Evolutionary conservation across 495 filamentous ascomycete genomes (phyloP), one percentile per base, ranked within the genome.

Genomic region (Talaromyces proteolyticus): DNA sequence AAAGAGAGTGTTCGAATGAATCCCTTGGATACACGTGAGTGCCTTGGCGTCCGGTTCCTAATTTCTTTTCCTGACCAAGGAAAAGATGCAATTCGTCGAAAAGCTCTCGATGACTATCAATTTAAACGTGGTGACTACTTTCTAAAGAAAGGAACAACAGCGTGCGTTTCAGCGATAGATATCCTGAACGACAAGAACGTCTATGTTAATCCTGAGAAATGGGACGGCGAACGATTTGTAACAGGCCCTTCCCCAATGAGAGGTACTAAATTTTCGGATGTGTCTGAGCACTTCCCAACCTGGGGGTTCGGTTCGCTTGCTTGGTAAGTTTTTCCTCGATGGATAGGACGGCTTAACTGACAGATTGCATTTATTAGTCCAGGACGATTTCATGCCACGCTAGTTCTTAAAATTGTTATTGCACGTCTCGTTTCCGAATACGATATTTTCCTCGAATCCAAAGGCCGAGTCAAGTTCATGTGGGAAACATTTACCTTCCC

Each of bases 221-320:
- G 29, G 29, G 2, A 34, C 4, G 29, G 29, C 8, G 14, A 34
- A 2, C 29, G 29, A 8, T 34, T 34, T 14, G 29, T 34, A 1
- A 34, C 29, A 34, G 14, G 8, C 8, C 2, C 1, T 34, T 34
- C 29, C 4, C 29, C 29, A 8, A 14, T 34, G 1, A 8, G 14
- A 4, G 29, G 29, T 2, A 6, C 6, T 3, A 37, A 40, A 22
- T 51, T 20, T 44, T n/a, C 40, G n/a, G 49, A 51, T 44, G 23
- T 51, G 2, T 51, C 49, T 0, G 49, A 51, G 42, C 10, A 51
- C 8, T 19, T 42, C 23, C 34, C 42, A 16, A 44, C 38, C 5
- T 51, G 49, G 49, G 49, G 49, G 7, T 51, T 44, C 20, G 48
- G 26, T 6, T 43, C 41, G 4, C 26, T 44, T 11, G 24, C 18